These are phyloP conservation scores for Globisporangium irregulare DNA, from an alignment of 352 stramenopile genomes.

Conservation along the genomic window DNA sequence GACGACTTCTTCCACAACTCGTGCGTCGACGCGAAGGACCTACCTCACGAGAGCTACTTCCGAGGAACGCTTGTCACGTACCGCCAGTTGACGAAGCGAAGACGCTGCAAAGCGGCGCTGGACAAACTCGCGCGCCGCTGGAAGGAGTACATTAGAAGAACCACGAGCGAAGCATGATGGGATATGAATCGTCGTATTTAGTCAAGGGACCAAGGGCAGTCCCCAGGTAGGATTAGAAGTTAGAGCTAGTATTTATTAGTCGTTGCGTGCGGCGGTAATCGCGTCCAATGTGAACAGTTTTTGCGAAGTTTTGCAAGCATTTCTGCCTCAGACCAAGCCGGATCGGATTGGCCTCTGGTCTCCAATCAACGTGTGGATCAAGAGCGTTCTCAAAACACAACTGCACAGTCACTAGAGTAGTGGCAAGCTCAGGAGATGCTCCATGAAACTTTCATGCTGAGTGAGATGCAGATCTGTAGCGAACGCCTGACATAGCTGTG, in stretches of 20 bases:
- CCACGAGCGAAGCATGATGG: neutral
- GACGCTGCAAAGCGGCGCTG: constrained; percentile 32
- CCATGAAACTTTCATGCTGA: no score
- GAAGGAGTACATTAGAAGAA: constrained; percentile 5
- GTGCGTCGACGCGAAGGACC: constrained; percentile 26
- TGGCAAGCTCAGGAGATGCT: no score
- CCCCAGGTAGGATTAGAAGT: neutral
- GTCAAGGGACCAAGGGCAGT: neutral
- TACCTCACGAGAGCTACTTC: constrained; percentile 44
- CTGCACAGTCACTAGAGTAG: no score
- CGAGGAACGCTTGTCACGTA: constrained; percentile 46
- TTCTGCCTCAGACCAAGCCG: neutral
- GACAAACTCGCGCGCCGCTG: constrained; percentile 21
- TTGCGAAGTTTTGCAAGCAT: neutral
- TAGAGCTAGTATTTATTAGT: constrained; percentile 1
- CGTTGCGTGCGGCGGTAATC: neutral
- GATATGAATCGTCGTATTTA: neutral
- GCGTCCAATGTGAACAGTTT: neutral
- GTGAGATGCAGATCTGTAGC: no score
- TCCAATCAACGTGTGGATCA: no score
- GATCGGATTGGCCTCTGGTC: no score
- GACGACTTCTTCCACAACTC: constrained; percentile 38
- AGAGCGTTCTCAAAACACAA: no score
- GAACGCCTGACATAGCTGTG: no score
- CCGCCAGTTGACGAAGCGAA: constrained; percentile 33